A percentile compares a stretch with the other conserved stretches of the same genome.
Conservation (phyloP, 2,329 filamentous ascomycete genomes). For the Zalaria obscura region DNA sequence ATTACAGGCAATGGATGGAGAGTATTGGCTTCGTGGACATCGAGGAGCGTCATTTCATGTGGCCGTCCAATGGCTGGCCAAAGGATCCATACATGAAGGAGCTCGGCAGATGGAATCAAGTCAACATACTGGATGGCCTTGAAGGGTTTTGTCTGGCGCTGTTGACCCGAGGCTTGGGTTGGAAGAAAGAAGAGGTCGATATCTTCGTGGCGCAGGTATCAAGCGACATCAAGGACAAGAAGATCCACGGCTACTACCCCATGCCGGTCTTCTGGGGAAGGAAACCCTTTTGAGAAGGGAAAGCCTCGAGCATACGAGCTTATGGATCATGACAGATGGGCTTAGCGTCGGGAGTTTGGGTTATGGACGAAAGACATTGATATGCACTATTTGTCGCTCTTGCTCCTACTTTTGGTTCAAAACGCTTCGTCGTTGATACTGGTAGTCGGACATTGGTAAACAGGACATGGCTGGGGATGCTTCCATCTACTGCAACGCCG, state of each 20-base stretch:
- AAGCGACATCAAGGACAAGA: constrained; percentile 18
- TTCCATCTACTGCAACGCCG: too few species aligned
- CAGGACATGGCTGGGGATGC: too few species aligned
- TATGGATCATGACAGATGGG: background rate
- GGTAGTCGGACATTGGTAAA: too few species aligned
- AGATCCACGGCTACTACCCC: constrained; percentile 23
- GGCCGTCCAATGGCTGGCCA: constrained; percentile 31
- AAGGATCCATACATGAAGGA: constrained; percentile 35
- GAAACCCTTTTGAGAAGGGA: constrained; percentile 14
- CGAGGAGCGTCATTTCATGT: constrained; percentile 23
- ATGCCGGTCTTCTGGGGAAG: constrained; percentile 22
- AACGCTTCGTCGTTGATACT: too few species aligned
- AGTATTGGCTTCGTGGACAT: constrained; percentile 30
- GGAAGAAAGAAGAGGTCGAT: constrained; percentile 29
- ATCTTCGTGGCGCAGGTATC: constrained; percentile 23
- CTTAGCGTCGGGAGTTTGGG: too few species aligned
- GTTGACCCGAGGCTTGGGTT: constrained; percentile 26
- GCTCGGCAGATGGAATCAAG: constrained; percentile 30
- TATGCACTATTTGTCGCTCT: too few species aligned
- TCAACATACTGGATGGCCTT: constrained; percentile 26
- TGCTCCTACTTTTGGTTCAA: too few species aligned
- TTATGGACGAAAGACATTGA: too few species aligned
- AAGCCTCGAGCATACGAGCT: background rate
- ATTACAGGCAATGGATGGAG: constrained; percentile 24
- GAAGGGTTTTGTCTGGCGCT: constrained; percentile 28